Evolutionary conservation across 1,139 yeast species (phyloP), one percentile per base, ranked within the genome.

Genomic region (Scheffersomyces insectosa): DNA sequence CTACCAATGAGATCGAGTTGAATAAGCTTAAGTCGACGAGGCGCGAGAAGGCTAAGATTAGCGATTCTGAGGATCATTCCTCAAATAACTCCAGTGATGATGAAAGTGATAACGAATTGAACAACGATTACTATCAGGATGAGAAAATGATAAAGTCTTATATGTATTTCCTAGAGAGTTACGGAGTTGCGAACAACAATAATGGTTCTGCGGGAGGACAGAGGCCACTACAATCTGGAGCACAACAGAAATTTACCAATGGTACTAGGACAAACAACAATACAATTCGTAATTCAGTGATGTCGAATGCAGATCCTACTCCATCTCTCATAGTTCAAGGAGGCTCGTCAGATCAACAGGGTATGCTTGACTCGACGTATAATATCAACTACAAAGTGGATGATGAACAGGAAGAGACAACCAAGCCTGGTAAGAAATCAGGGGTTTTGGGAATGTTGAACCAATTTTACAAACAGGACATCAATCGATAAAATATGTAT

Each of bases 71-170:
- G 30, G 40, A n/a, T 37, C 11, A 28, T 27, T 28, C 12, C 23
- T 45, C 46, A 29, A 62, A 61, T 20, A 52, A 52, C 33, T 52
- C 61, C 25, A 55, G 55, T 11, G 65, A 58, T 13, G 72, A 65
- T n/a, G 69, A 68, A 28, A 77, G 75, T 43, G 74, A 72, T 41
- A 72, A 73, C 12, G 62, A 54, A 30, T 48, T 57, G 23, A 47
- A 52, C 13, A 49, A 56, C 12, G 58, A 59, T 25, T 59, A 65
- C 33, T 67, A 80, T 12, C 82, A 83, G 31, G 91, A 88, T 54
- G 95, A 89, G 47, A 91, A 91, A 62, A 91, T 91, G 97, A 81
- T 88, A 60, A 89, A 89, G 57, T 88, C 96, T 1, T 91, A 89
- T 60, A 72, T 89, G 69, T 83, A 89, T 62, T 91, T 91, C 60